phyloP scores from a whole-genome alignment of 2,329 filamentous ascomycete genomes.

The Trichoderma asperellum region DNA sequence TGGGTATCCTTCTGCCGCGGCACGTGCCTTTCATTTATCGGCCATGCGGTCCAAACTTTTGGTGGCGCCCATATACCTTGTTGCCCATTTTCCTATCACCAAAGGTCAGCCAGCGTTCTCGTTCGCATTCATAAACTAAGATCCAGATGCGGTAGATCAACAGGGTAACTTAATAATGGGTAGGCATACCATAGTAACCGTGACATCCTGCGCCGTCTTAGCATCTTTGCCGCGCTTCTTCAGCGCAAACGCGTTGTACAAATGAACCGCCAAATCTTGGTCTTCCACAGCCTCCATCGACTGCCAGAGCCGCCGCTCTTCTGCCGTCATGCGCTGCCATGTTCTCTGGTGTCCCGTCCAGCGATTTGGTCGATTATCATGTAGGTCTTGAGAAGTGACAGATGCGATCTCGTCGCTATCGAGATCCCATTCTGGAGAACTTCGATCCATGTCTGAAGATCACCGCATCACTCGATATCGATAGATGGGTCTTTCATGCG shows the following conservation, averaged over 20 bases:
- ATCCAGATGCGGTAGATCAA: background rate
- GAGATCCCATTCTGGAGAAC: conserved; percentile 44
- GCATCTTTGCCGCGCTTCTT: conserved; percentile 48
- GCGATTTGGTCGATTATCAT: conserved; percentile 66
- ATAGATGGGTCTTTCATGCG: background rate
- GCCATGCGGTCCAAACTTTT: conserved; percentile 83
- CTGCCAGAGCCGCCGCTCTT: conserved; percentile 65
- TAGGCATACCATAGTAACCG: conserved; percentile 38
- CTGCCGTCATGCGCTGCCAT: conserved; percentile 66
- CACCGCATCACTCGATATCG: background rate
- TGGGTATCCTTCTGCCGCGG: conserved; percentile 57
- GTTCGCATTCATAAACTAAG: background rate
- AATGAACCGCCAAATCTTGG: conserved; percentile 71
- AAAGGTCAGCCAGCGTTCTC: background rate
- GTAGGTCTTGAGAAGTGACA: conserved; percentile 52
- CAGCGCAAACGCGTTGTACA: conserved; percentile 77
- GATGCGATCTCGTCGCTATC: conserved; percentile 54
- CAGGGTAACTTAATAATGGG: background rate
- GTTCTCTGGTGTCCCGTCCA: conserved; percentile 69
- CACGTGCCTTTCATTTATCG: conserved; percentile 64
- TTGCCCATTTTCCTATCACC: conserved; percentile 37
- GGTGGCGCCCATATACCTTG: conserved; percentile 54
- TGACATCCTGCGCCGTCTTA: conserved; percentile 37
- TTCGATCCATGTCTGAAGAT: conserved; percentile 19
- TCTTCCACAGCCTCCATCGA: conserved; percentile 67